A percentile compares a stretch with the other conserved stretches of the same genome.
Evolutionary conservation across 2,329 filamentous ascomycete genomes (phyloP).

Genomic region (Bimuria novae-zelandiae): DNA sequence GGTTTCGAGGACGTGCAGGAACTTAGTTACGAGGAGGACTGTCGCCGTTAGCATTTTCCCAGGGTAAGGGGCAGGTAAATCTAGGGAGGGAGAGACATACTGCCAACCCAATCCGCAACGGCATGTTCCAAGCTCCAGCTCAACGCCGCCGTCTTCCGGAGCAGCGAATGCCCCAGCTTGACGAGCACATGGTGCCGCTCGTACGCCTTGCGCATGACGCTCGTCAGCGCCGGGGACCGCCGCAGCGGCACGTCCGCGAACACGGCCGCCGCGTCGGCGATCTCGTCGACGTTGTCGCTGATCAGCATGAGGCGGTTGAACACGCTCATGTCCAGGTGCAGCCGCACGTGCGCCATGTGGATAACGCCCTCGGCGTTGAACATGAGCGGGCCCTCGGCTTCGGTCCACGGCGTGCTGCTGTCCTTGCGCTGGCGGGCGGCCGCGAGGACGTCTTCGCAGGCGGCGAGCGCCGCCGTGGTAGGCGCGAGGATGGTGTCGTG

Average conservation of each 20-base stretch:
- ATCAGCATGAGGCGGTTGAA: slow-evolving; percentile 39
- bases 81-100: slow-evolving; percentile 13
- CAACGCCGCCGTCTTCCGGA: slow-evolving; percentile 40
- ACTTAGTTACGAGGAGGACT: slow-evolving; percentile 41
- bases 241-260: slow-evolving; percentile 30
- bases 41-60: background rate
- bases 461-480: slow-evolving; percentile 31
- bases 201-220: slow-evolving; percentile 32
- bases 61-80: background rate
- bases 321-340: slow-evolving; percentile 31
- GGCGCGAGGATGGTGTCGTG: slow-evolving; percentile 21
- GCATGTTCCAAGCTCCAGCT: slow-evolving; percentile 43
- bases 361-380: slow-evolving; percentile 43
- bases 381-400: slow-evolving; percentile 35
- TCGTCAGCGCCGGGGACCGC: slow-evolving; percentile 29
- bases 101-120: slow-evolving; percentile 39
- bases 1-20: slow-evolving; percentile 37
- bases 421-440: slow-evolving; percentile 10
- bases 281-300: slow-evolving; percentile 29
- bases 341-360: slow-evolving; percentile 38
- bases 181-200: slow-evolving; percentile 35
- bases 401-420: slow-evolving; percentile 18
- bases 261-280: slow-evolving; percentile 23
- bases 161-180: slow-evolving; percentile 30
- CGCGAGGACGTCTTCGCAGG: slow-evolving; percentile 26